Evolutionary conservation across 2,329 filamentous ascomycete species (phyloP).

Genomic region (Claviceps sp.): DNA sequence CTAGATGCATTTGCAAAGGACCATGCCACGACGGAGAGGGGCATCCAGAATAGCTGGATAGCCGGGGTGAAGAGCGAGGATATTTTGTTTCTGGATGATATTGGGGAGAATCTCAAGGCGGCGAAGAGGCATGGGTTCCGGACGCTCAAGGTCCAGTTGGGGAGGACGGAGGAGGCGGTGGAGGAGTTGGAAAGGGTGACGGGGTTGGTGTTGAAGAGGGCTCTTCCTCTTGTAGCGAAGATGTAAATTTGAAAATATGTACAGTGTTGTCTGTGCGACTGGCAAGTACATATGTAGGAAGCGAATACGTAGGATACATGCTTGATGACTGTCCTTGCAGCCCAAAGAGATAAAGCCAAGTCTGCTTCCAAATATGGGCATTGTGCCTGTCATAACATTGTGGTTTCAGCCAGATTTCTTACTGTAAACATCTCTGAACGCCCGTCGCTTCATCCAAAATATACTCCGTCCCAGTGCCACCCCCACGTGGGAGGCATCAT

Average conservation of each 20-base stretch:
- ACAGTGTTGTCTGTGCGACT: too few species aligned
- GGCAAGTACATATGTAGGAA: too few species aligned
- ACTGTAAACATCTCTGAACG: background rate
- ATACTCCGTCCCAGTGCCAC: background rate
- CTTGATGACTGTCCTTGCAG: background rate
- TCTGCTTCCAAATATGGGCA: background rate
- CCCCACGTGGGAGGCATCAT: background rate
- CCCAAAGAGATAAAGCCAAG: too few species aligned
- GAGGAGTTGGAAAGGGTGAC: slow-evolving; percentile 64
- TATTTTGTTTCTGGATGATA: slow-evolving; percentile 82
- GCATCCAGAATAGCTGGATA: slow-evolving; percentile 28
- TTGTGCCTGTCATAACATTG: background rate
- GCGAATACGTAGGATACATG: too few species aligned
- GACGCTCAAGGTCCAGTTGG: slow-evolving; percentile 76
- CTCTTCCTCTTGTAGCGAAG: slow-evolving; percentile 33
- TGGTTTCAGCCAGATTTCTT: background rate
- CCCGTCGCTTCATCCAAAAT: background rate
- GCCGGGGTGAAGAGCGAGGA: slow-evolving; percentile 47
- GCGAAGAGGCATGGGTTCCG: slow-evolving; percentile 60
- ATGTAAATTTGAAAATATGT: slow-evolving; percentile 17
- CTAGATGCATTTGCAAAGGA: slow-evolving; percentile 49
- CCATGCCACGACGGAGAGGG: slow-evolving; percentile 29
- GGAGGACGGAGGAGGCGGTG: slow-evolving; percentile 67
- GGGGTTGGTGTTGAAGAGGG: slow-evolving; percentile 46
- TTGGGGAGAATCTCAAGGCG: slow-evolving; percentile 81